phyloP scores from a whole-genome alignment of 345 rosid species.

The Boechera divaricarpa region DNA sequence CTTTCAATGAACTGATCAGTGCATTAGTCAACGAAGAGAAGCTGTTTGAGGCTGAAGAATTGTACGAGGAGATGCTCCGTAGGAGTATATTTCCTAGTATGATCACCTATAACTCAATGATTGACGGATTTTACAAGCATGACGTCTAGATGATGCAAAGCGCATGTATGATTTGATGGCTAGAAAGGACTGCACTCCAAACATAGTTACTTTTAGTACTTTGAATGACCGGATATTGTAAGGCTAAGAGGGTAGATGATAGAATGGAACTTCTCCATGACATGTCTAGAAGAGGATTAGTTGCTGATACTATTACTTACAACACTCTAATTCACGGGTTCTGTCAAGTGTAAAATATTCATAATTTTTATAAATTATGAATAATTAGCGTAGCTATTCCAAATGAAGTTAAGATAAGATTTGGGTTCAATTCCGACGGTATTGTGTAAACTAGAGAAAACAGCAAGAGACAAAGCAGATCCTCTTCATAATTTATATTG shows the following conservation, averaged over 20 bases:
- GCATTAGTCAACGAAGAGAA: background rate
- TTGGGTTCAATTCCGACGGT: no score
- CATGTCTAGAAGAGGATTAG: no score
- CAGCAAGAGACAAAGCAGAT: no score
- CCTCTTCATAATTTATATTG: no score
- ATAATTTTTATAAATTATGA: no score
- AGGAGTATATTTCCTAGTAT: background rate
- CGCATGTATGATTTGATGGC: background rate
- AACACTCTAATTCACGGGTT: background rate
- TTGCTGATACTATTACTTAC: background rate
- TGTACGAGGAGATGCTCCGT: background rate
- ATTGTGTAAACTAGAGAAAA: no score
- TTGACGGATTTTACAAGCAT: constrained; percentile 10
- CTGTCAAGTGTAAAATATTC: background rate
- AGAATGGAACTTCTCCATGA: background rate
- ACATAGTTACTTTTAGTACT: background rate
- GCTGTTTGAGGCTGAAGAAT: background rate
- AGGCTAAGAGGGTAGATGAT: background rate
- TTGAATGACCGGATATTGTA: background rate
- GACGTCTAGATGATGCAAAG: constrained; percentile 4
- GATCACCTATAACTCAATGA: background rate
- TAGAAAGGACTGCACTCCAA: background rate
- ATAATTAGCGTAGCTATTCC: no score
- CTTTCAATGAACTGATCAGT: background rate
- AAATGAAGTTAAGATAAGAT: no score